These are phyloP conservation scores for Patellaria atrata DNA, from an alignment of 495 filamentous ascomycete species.

Conservation along the genomic window DNA sequence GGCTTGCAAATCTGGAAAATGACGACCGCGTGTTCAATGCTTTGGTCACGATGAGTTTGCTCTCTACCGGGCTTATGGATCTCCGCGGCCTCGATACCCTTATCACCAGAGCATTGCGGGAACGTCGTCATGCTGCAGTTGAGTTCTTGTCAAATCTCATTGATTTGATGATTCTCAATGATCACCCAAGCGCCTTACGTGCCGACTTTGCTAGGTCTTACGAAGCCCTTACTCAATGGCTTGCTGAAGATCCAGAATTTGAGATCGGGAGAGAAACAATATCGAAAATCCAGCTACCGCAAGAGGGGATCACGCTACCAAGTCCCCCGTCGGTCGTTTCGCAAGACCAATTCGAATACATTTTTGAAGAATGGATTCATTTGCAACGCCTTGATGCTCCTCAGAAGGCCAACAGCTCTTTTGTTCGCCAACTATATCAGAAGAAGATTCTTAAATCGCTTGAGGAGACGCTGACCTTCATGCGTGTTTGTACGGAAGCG, in stretches of 20 bases:
- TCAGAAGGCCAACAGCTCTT: constrained; percentile 56
- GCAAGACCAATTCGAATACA: constrained; percentile 77
- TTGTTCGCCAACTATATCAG: constrained; percentile 72
- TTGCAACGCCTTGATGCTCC: constrained; percentile 58
- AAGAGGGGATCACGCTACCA: constrained; percentile 14
- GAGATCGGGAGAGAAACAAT: constrained; percentile 52
- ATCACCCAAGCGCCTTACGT: constrained; percentile 58
- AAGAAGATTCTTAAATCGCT: constrained; percentile 50
- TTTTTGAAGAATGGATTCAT: constrained; percentile 87
- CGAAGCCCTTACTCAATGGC: constrained; percentile 70
- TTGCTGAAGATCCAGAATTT: constrained; percentile 54
- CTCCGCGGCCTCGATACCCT: constrained; percentile 66
- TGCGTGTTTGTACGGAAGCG: constrained; percentile 67
- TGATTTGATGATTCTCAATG: constrained; percentile 60
- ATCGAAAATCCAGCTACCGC: constrained; percentile 41
- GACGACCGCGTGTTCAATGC: constrained; percentile 67
- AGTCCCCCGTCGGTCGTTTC: constrained; percentile 28
- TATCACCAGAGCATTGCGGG: constrained; percentile 52
- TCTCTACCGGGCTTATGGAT: constrained; percentile 61
- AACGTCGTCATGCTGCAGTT: constrained; percentile 52
- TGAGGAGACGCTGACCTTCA: constrained; percentile 64
- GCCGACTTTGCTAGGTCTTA: constrained; percentile 72
- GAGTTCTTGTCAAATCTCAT: constrained; percentile 63
- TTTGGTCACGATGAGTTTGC: constrained; percentile 57
- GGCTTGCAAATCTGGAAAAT: constrained; percentile 53